These are phyloP conservation scores for Dactylonectria macrodidyma DNA, from an alignment of 2,329 filamentous ascomycete genomes.

Conservation along the genomic window DNA sequence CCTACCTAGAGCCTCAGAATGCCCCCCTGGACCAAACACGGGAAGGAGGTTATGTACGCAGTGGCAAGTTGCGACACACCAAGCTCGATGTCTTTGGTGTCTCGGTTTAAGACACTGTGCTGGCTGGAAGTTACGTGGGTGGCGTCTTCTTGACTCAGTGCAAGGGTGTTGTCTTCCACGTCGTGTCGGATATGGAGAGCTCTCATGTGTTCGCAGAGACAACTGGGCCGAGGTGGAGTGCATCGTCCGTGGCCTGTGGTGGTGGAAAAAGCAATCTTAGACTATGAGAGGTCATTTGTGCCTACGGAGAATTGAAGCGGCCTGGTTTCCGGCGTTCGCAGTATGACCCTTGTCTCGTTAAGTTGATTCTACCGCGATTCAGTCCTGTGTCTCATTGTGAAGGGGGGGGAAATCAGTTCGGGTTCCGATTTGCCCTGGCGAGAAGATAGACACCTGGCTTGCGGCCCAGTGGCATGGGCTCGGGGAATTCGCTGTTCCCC, in stretches of 20 bases:
- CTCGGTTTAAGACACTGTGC: conserved; percentile 21
- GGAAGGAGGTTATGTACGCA: conserved; percentile 1
- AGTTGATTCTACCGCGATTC: neutral
- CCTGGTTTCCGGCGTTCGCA: conserved; percentile 8
- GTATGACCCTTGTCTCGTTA: neutral
- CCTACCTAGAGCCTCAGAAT: conserved; percentile 6
- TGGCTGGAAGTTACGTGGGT: conserved; percentile 12
- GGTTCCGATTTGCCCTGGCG: neutral
- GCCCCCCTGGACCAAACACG: conserved; percentile 5
- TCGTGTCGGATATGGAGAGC: conserved; percentile 24
- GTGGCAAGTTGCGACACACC: conserved; percentile 15
- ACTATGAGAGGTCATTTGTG: conserved; percentile 9
- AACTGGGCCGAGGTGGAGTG: conserved; percentile 16
- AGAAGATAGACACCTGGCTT: neutral
- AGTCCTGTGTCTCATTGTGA: too few relatives aligned
- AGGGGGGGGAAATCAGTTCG: too few relatives aligned
- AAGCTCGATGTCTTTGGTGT: conserved; percentile 13
- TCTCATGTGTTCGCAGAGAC: conserved; percentile 27
- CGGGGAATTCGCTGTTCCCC: conserved; percentile 15
- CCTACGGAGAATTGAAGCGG: neutral
- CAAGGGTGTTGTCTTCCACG: conserved; percentile 2
- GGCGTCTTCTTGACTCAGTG: conserved; percentile 21
- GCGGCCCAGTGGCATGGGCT: conserved; percentile 10
- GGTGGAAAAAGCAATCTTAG: conserved; percentile 26
- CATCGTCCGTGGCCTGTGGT: conserved; percentile 11